A percentile compares a stretch with the other conserved stretches of the same genome.
Conservation (phyloP, 495 filamentous ascomycete genomes). For the Aspergillus asperescens region DNA sequence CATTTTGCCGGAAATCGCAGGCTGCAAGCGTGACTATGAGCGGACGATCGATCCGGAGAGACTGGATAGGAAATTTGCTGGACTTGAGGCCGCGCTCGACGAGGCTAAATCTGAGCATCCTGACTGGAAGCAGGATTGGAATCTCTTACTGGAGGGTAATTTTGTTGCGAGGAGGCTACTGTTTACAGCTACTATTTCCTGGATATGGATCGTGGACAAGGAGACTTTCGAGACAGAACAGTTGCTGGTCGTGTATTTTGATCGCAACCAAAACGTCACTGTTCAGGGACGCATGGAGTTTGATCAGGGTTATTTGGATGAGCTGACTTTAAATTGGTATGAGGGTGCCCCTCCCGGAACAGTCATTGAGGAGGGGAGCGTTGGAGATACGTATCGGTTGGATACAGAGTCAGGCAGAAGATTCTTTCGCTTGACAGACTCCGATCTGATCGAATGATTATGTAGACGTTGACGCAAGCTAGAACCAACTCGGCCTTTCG, state of each 20-base stretch:
- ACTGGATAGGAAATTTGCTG: background rate
- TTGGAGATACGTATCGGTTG: background rate
- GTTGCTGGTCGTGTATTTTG: background rate
- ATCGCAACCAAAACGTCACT: background rate
- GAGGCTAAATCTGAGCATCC: background rate
- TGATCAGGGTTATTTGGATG: background rate
- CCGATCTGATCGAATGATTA: no score
- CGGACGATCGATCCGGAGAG: background rate
- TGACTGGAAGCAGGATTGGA: background rate
- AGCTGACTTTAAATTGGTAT: background rate
- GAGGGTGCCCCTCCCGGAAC: background rate
- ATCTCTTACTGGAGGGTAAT: background rate
- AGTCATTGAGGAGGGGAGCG: background rate
- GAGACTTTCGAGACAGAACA: constrained; percentile 9
- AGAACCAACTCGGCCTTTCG: no score
- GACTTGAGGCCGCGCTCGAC: background rate
- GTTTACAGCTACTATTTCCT: background rate
- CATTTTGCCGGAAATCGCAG: constrained; percentile 6
- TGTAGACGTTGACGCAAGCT: no score
- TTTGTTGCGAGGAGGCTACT: background rate
- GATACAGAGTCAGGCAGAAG: background rate
- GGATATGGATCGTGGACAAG: constrained; percentile 4
- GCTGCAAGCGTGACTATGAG: background rate
- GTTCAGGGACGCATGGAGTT: background rate
- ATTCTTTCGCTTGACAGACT: background rate